Base-by-base conservation (phyloP, 2,329 filamentous ascomycete species). In the Pseudogymnoascus destructans region DNA sequence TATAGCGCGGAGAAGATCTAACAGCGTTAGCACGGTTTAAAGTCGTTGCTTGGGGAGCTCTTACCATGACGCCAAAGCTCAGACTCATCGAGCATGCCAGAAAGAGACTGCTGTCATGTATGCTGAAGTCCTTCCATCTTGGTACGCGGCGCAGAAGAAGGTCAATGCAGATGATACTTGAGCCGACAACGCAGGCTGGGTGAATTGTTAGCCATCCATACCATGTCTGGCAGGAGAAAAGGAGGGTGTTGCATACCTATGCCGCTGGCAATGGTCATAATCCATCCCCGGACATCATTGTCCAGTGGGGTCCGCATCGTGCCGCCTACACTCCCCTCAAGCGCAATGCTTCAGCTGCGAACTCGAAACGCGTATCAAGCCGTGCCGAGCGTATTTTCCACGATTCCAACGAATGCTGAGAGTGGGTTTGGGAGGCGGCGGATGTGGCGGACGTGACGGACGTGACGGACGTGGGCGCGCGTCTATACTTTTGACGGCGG, bases 11-110 rank as follows among this genome's bases (percentile, higher is more conserved):
- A 95, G 71, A 95, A 96, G 38, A 95, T 79, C 90, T 95, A 66
- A 15, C n/a, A 36, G 6, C 27, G 30, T 27, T 56, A 56, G 54
- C 30, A 32, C 1, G n/a, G 33, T 10, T 10, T 13, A 4, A 15
- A 57, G 55, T 19, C 21, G 25, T 46, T 46, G 35, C n/a, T 4
- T 5, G 33, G 49, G 11, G 7, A 30, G 58, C 21, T 69, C 81
- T 63, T 71, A 95, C 91, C 90, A 98, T 95, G 49, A 97, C 91
- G 42, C 93, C 92, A 64, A 95, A 95, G 70, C 90, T 96, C 63
- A 98, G 73, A 71, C 91, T 95, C 61, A 97, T 73, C 0, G 92
- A 96, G 19, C 84, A 83, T 0, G 91, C 91, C 3, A 96, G 77
- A 69, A 98, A 98, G 19, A 77, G 77, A 74, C 88, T 92, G 73